Conservation (phyloP, 1,284 basidiomycete species). For the Albatrellus sp. region DNA sequence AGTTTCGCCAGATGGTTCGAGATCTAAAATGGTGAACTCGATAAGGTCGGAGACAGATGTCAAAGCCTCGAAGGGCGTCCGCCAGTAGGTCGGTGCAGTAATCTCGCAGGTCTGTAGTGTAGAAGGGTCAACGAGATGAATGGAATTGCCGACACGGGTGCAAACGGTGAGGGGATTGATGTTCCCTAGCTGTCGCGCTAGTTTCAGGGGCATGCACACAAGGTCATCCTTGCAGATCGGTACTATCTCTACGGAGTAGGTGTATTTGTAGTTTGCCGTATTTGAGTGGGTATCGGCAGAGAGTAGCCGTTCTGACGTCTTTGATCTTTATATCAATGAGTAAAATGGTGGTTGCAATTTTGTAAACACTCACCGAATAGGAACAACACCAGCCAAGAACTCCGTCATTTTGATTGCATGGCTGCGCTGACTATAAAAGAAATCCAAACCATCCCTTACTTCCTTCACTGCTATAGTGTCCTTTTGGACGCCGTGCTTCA, state of each 20-base stretch:
- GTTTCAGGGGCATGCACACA: conserved; percentile 77
- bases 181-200: conserved; percentile 76
- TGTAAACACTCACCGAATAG: conserved; percentile 54
- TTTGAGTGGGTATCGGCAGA: conserved; percentile 87
- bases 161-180: conserved; percentile 84
- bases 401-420: conserved; percentile 98
- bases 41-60: conserved; percentile 78
- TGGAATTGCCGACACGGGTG: conserved; percentile 81
- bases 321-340: conserved; percentile 41
- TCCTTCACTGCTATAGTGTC: conserved; percentile 92
- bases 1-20: conserved; percentile 69
- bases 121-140: conserved; percentile 84
- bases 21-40: conserved; percentile 92
- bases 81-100: conserved; percentile 79
- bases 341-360: not conserved
- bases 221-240: conserved; percentile 98
- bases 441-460: conserved; percentile 90
- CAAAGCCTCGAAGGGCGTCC: conserved; percentile 77
- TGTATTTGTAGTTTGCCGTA: conserved; percentile 95
- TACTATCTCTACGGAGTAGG: conserved; percentile 94
- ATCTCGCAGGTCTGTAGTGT: conserved; percentile 83
- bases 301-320: conserved; percentile 87
- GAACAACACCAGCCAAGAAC: conserved; percentile 82
- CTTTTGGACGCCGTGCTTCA: conserved; percentile 95
- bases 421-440: conserved; percentile 86